phyloP scores from a whole-genome alignment of 108 stramenopile genomes.

The Epithemia pelagica region DNA sequence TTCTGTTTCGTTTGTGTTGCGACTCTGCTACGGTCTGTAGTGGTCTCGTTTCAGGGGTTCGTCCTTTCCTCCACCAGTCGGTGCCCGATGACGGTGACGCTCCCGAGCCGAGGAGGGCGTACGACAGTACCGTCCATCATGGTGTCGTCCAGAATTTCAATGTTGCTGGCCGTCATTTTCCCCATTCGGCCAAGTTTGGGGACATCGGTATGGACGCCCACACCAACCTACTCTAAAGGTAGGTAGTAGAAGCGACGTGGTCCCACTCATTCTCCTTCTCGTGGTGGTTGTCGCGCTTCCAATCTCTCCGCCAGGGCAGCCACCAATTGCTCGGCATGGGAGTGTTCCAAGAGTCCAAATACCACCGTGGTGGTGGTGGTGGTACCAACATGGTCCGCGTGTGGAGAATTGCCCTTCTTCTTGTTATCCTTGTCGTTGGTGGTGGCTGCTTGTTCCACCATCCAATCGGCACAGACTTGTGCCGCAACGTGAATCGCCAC shows the following conservation, averaged over 20 bases:
- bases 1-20: not conserved
- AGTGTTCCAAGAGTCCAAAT: not conserved
- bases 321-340: not conserved
- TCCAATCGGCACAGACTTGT: slow-evolving; percentile 2
- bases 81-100: not conserved
- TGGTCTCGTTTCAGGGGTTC: not conserved
- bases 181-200: not conserved
- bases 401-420: no score
- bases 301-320: no score
- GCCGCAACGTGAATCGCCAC: slow-evolving; percentile 51
- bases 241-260: no score
- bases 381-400: no score
- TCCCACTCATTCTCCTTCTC: no score
- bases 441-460: no score
- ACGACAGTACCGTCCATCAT: no score
- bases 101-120: not conserved
- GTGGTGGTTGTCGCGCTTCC: not conserved
- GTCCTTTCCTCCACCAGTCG: not conserved
- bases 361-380: not conserved
- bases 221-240: no score
- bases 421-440: not conserved
- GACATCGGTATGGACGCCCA: no score
- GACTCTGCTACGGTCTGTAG: not conserved
- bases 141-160: no score
- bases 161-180: not conserved